A percentile compares a stretch with the other conserved stretches of the same genome.
phyloP scores from a whole-genome alignment of 306 rosid species.

The Malus fusca region DNA sequence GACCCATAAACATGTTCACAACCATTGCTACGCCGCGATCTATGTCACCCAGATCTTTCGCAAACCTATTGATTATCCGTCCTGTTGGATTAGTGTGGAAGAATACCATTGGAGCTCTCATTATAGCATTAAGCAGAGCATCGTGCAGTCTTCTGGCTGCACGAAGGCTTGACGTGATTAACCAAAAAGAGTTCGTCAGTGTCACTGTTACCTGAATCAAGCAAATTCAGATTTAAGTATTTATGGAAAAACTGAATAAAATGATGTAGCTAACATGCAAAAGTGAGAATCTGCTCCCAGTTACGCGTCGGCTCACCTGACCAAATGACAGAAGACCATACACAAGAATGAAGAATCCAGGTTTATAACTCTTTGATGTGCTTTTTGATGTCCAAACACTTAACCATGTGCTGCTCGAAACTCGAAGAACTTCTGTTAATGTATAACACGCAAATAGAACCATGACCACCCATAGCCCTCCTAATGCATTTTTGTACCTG shows the following conservation, averaged over 20 bases:
- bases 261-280: no score
- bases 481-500: slow-evolving; percentile 77
- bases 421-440: slow-evolving; percentile 62
- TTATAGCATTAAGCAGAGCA: slow-evolving; percentile 43
- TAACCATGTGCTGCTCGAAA: slow-evolving; percentile 81
- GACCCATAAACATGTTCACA: slow-evolving; percentile 48
- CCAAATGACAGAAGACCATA: slow-evolving; percentile 67
- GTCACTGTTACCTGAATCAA: slow-evolving; percentile 58
- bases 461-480: slow-evolving; percentile 72
- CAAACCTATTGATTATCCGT: slow-evolving; percentile 80
- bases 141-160: slow-evolving; percentile 72
- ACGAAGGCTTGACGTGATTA: slow-evolving; percentile 59
- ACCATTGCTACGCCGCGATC: slow-evolving; percentile 50
- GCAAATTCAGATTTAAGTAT: background rate
- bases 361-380: slow-evolving; percentile 32
- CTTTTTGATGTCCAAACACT: slow-evolving; percentile 71
- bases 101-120: slow-evolving; percentile 78
- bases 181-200: slow-evolving; percentile 70
- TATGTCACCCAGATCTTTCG: slow-evolving; percentile 72
- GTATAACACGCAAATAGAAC: slow-evolving; percentile 53
- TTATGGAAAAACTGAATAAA: background rate
- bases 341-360: slow-evolving; percentile 59
- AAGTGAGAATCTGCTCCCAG: background rate
- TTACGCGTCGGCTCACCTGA: slow-evolving; percentile 38
- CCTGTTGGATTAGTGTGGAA: slow-evolving; percentile 89